Percentiles rank a stretch among this genome's conserved stretches.
phyloP scores from a whole-genome alignment of 176 grass and related monocot genomes.

The Canna indica region DNA sequence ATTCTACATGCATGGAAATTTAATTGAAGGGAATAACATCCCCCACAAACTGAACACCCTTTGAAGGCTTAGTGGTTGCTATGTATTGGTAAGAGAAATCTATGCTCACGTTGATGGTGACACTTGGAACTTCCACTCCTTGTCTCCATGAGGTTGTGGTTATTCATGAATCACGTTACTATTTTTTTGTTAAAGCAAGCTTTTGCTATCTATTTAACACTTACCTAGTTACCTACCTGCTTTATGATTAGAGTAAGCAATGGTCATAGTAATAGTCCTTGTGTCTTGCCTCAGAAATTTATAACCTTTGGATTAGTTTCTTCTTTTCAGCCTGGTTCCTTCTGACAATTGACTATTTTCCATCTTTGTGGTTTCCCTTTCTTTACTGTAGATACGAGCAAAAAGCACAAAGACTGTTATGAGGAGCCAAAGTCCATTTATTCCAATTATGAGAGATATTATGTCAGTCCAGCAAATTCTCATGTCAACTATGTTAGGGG shows the following conservation, averaged over 20 bases:
- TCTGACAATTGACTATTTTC: neutral
- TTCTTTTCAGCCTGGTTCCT: neutral
- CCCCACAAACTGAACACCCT: neutral
- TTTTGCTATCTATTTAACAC: neutral
- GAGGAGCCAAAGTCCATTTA: neutral
- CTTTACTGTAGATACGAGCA: constrained; percentile 10
- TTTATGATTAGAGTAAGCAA: neutral
- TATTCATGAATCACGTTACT: too few relatives aligned
- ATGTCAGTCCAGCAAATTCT: neutral
- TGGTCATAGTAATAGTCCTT: neutral
- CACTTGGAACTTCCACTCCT: too few relatives aligned
- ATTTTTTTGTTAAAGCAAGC: neutral
- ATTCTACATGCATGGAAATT: neutral
- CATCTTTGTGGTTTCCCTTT: neutral
- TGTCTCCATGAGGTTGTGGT: too few relatives aligned
- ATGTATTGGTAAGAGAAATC: too few relatives aligned
- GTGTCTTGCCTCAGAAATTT: neutral
- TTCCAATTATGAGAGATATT: neutral
- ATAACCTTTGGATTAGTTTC: neutral
- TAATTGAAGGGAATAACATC: neutral
- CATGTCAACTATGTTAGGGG: neutral
- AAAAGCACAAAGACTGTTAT: neutral
- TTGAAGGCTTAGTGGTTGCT: too few relatives aligned
- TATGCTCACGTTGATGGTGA: too few relatives aligned
- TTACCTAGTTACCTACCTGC: neutral